phyloP scores from a whole-genome alignment of 2,329 filamentous ascomycete genomes.

The Tolypocladium endophyticum region DNA sequence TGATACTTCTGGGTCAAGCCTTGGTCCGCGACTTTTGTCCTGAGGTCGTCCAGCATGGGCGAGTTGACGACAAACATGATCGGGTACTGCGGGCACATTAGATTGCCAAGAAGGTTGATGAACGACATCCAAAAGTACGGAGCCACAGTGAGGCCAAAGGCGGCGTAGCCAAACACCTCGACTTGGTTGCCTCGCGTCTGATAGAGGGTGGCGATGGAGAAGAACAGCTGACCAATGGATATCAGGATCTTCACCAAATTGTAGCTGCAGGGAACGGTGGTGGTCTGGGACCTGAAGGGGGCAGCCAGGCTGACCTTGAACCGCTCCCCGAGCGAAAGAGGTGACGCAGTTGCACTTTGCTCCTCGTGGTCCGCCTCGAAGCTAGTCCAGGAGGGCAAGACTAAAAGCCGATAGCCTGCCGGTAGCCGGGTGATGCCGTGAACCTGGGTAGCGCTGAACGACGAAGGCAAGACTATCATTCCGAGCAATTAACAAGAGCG shows the following conservation, averaged over 20 bases:
- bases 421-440: background rate
- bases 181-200: slow-evolving; percentile 4
- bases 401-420: slow-evolving; percentile 1
- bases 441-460: background rate
- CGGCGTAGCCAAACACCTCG: slow-evolving; percentile 2
- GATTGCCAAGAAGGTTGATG: slow-evolving; percentile 1
- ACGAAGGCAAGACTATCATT: background rate
- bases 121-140: slow-evolving; percentile 5
- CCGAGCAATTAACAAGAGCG: too few relatives aligned
- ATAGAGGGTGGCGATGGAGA: slow-evolving; percentile 1
- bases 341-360: background rate
- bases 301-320: background rate
- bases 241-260: slow-evolving; percentile 1
- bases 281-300: background rate
- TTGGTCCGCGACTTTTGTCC: background rate
- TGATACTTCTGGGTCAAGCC: background rate
- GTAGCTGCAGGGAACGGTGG: background rate
- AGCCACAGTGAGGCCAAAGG: slow-evolving; percentile 3
- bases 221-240: slow-evolving; percentile 3
- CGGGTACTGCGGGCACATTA: slow-evolving; percentile 4
- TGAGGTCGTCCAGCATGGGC: background rate
- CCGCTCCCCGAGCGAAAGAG: background rate
- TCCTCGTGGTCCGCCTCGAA: background rate
- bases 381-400: background rate
- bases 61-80: slow-evolving; percentile 2